These are phyloP conservation scores for Crithidia thermophila DNA, from an alignment of 208 protist species.

Conservation along the genomic window DNA sequence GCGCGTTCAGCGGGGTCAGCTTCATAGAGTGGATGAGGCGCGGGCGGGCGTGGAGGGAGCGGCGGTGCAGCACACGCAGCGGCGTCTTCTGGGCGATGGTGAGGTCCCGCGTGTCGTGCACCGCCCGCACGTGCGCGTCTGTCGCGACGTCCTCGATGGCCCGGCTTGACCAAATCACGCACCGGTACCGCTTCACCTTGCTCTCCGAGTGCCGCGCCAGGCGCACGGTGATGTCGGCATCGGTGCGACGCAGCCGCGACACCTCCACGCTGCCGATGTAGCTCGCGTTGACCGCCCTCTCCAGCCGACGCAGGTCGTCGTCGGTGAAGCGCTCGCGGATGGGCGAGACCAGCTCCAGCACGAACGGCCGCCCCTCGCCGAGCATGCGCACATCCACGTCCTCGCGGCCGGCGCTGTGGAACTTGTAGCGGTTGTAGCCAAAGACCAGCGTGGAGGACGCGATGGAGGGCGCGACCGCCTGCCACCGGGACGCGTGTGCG, in stretches of 20 bases:
- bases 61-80: slow-evolving; percentile 95
- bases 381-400: slow-evolving; percentile 97
- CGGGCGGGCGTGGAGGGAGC: slow-evolving; percentile 77
- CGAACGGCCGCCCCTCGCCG: slow-evolving; percentile 92
- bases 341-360: slow-evolving; percentile 88
- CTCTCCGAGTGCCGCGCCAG: slow-evolving; percentile 85
- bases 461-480: slow-evolving; percentile 32
- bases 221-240: slow-evolving; percentile 71
- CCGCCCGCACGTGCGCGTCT: slow-evolving; percentile 41
- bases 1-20: slow-evolving; percentile 70
- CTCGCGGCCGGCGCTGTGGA: slow-evolving; percentile 94
- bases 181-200: slow-evolving; percentile 92
- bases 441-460: slow-evolving; percentile 49
- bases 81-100: slow-evolving; percentile 90
- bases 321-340: slow-evolving; percentile 54
- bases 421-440: slow-evolving; percentile 88
- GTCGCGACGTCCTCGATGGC: slow-evolving; percentile 45
- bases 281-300: slow-evolving; percentile 54
- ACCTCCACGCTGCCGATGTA: slow-evolving; percentile 76
- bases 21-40: slow-evolving; percentile 87
- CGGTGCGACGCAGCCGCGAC: slow-evolving; percentile 54
- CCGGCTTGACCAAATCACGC: slow-evolving; percentile 82
- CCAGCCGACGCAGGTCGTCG: slow-evolving; percentile 50
- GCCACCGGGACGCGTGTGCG: slow-evolving; percentile 33
- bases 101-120: slow-evolving; percentile 60